phyloP scores from a whole-genome alignment of 192 early-diverging fungal genomes.

The Diversispora eburnea region DNA sequence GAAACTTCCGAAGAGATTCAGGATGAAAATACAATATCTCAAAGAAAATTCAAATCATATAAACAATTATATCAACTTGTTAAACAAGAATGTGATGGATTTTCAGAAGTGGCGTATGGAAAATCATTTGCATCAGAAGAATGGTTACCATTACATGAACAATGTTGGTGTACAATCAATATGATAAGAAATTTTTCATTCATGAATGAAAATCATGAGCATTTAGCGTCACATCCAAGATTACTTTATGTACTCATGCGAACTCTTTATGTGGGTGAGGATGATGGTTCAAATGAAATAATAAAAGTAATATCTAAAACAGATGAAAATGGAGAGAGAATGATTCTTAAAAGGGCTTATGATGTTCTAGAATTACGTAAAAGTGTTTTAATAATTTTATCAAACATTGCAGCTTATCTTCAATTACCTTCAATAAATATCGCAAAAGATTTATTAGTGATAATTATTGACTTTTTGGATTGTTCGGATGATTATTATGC shows the following conservation, averaged over 20 bases:
- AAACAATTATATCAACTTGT: constrained; percentile 45
- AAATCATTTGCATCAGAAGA: constrained; percentile 35
- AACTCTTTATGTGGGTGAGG: constrained; percentile 26
- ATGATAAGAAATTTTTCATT: constrained; percentile 57
- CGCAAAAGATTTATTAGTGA: constrained; percentile 42
- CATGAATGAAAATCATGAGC: constrained; percentile 45
- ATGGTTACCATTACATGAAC: constrained; percentile 43
- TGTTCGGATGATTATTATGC: constrained; percentile 53
- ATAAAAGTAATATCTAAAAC: not conserved
- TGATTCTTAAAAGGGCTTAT: constrained; percentile 23
- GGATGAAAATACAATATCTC: constrained; percentile 25
- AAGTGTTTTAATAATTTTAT: constrained; percentile 59
- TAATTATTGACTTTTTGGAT: constrained; percentile 52
- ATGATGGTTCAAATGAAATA: constrained; percentile 1
- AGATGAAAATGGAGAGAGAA: not conserved
- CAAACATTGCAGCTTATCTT: constrained; percentile 55
- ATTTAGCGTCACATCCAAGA: constrained; percentile 44
- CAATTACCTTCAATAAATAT: constrained; percentile 37
- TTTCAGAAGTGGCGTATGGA: constrained; percentile 30
- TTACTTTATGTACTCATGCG: constrained; percentile 41
- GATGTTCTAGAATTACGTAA: constrained; percentile 62
- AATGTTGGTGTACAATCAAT: constrained; percentile 51
- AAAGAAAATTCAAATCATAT: constrained; percentile 39
- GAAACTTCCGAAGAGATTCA: not conserved
- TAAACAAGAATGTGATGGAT: constrained; percentile 20